Base-by-base conservation (phyloP, 192 early-diverging fungal genomes). In the Coemansia sp. region DNA sequence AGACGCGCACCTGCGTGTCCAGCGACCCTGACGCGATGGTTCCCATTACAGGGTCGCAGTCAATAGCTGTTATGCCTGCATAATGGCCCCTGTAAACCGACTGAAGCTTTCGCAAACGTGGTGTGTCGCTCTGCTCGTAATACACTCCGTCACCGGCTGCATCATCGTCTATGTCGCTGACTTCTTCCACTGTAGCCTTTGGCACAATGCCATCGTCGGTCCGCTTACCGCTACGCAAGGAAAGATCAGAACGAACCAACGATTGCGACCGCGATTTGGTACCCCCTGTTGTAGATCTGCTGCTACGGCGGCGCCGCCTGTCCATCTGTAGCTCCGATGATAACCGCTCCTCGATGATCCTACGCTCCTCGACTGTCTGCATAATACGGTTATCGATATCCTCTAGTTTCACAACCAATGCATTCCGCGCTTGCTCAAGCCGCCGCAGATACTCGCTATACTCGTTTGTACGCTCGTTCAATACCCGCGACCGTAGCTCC, bases 1-100 rank as follows among this genome's bases (percentile, higher is more conserved):
- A 92, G 29, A 87, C 77, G 7, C 87, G 84, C 19, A 86, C 83
- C 23, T 87, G 87, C 30, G 83, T 85, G 70, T 92, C 90, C 25
- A 84, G 67, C 6, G 88, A 88, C 13, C 88, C 84, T 0, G 90
- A 86, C 0, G 88, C 85, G 8, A 90, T 37, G 5, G 79, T 79
- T 2, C 83, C 88, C 22, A 79, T 47, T 8, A 66, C 67, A n/a
- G 79, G 74, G 45, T 89, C 83, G 64, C 86, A 75, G 59, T 85
- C 86, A 8, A 92, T 27, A 9, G 76, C 82, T 0, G 86, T 83
- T 14, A 90, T 76, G 0, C 72, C 70, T 11, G 84, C 84, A 41
- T 86, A 83, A 50, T 91, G 89, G 22, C 88, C 89, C 28, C 70
- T 38, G 13, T 84, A 70, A 28, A 62, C 53, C 1, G 20, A 27